Conservation (phyloP, 306 rosid species). For the Crataegus laevigata region DNA sequence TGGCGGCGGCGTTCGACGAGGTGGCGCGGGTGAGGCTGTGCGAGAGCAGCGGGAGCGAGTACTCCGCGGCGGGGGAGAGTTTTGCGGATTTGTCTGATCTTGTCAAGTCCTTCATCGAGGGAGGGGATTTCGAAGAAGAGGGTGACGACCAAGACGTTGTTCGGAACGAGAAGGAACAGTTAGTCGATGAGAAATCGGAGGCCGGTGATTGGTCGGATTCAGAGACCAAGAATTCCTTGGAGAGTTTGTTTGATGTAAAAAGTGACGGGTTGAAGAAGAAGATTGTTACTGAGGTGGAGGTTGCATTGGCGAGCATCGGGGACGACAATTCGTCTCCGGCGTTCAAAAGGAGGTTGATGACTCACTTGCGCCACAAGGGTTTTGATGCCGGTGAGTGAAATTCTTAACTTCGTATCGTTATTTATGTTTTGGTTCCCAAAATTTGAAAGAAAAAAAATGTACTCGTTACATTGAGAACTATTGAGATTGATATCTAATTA, state of each 20-base stretch:
- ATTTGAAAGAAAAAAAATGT: not conserved
- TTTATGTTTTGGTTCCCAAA: not conserved
- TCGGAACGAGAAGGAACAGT: not conserved
- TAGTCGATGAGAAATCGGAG: conserved; percentile 10
- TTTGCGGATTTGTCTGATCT: conserved; percentile 53
- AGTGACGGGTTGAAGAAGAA: conserved; percentile 18
- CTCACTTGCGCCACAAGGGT: conserved; percentile 50
- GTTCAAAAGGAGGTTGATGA: conserved; percentile 61
- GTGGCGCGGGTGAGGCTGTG: conserved; percentile 39
- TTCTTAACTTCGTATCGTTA: not conserved
- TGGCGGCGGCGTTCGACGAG: conserved; percentile 63
- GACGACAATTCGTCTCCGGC: conserved; percentile 23
- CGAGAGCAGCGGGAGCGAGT: conserved; percentile 87
- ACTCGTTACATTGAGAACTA: not conserved
- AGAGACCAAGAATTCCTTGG: conserved; percentile 32
- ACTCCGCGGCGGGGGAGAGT: conserved; percentile 48
- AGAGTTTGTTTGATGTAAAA: conserved; percentile 20
- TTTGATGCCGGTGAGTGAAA: conserved; percentile 73
- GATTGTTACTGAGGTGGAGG: conserved; percentile 35
- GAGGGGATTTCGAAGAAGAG: conserved; percentile 11
- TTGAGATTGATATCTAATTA: not conserved
- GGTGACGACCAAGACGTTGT: not conserved
- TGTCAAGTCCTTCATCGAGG: conserved; percentile 71
- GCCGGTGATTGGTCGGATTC: conserved; percentile 18
- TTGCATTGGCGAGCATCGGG: conserved; percentile 16